Evolutionary conservation across 2,329 filamentous ascomycete genomes (phyloP), one percentile per base, ranked within the genome.

Genomic region (Colletotrichum phormii): DNA sequence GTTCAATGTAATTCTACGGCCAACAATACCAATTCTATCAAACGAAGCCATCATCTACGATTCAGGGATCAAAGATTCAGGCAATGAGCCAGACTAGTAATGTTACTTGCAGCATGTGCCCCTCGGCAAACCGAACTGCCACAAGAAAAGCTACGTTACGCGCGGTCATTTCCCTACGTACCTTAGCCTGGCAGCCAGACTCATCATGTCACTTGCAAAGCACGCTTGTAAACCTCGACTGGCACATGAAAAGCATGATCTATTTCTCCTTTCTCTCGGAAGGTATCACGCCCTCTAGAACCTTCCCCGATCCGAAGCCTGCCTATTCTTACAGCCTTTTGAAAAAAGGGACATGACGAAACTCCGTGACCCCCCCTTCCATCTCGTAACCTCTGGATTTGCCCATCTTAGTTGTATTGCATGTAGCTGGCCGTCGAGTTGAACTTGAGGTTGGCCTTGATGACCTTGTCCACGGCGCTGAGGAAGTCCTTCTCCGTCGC

Each of bases 371-470:
- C 67, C 60, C 58, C 33, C 71, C 37, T n/a, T 35, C 57, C 29
- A 8, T 3, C 37, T 42, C 51, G 3, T 13, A 26, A 5, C 35
- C 33, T 12, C 12, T 60, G 18, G n/a, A 13, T 61, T 55, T 55
- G 55, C 42, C 55, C 35, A 15, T 53, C 70, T 77, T 97, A 98
- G 85, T 99, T 99, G 89, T 99, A 99, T 86, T 98, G 97, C 90
- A 97, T 97, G 87, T 99, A 99, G 75, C 94, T 95, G 62, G 97
- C 96, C 72, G 97, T 99, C 71, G 94, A 97, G 90, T 98, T 98
- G 89, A 99, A 99, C 91, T 99, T 99, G 82, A 98, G 88, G 85
- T 98, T 98, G 78, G 94, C 95, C 90, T 98, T 98, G 87, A 98
- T 98, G 75, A 99, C 97, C 91, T 99, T 99, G 88, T 99, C 97